Evolutionary conservation across 2,329 filamentous ascomycete genomes (phyloP), one percentile per base, ranked within the genome.

Genomic region (Fusarium concolor): DNA sequence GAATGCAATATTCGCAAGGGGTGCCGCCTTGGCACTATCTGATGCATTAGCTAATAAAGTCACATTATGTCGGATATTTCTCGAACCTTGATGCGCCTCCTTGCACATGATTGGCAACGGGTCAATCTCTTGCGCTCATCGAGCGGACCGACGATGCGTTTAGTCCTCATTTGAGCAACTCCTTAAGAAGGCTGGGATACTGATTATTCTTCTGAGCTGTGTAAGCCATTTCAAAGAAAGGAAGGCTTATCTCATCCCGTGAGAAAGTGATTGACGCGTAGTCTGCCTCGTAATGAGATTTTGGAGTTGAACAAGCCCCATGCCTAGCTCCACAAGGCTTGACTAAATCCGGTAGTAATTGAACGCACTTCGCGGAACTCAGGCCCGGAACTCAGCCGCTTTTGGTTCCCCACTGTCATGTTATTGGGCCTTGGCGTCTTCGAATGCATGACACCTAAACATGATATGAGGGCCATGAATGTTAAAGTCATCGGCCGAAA

Each of bases 1-100:
- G 74, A 10, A 56, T 42, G 12, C 74, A 77, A 5, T 77, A 71
- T 10, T 70, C 62, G 43, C 75, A 76, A 2, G 74, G 75, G 14
- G 33, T 52, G 0, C 65, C 70, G 0, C 72, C 74, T 28, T 76
- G 56, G 3, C 75, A 77, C 75, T 76, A 5, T 28, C 1, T 1
- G 2, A 31, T 5, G 20, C 6, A 8, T 66, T 22, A 57, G 29
- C 15, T 17, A 4, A 26, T 5, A 26, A n/a, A 7, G 11, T 6
- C 22, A 6, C 14, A 2, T 2, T 4, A 10, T 20, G 2, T 17
- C 22, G 11, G 3, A 20, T 10, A 14, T 6, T 22, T 11, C 15
- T 29, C 50, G 3, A 10, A 75, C 75, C 59, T 75, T 76, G 29
- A 76, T 76, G 2, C 68, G 73, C 26, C 73, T 52, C 42, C 33